Percentiles rank a stretch among this genome's conserved stretches.
phyloP scores from a whole-genome alignment of 108 stramenopile genomes.

The Cyclotella sp. region DNA sequence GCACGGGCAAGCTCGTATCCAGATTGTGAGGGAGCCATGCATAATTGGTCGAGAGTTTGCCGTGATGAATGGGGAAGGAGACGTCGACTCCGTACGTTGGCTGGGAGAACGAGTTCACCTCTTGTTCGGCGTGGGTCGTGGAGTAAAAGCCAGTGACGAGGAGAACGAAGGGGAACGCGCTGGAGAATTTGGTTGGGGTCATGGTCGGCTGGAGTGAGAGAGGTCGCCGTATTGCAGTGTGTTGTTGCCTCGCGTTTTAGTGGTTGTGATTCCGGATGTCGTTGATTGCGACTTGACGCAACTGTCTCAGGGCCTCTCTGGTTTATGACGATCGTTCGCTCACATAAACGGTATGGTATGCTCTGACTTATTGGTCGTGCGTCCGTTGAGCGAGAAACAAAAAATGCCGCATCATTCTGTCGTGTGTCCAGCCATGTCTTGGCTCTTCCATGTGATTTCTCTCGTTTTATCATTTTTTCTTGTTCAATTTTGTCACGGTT shows the following conservation, averaged over 20 bases:
- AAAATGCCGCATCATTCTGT: too few relatives aligned
- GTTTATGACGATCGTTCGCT: background rate
- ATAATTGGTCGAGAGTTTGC: slow-evolving; percentile 67
- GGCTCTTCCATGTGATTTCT: too few relatives aligned
- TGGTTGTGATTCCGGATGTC: too few relatives aligned
- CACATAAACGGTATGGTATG: background rate
- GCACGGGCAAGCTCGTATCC: slow-evolving; percentile 52
- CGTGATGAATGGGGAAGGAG: slow-evolving; percentile 83
- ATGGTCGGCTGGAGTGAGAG: background rate
- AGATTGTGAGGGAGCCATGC: slow-evolving; percentile 85
- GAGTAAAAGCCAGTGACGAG: background rate
- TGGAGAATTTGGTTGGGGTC: background rate
- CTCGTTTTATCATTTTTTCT: too few relatives aligned
- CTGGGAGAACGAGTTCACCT: slow-evolving; percentile 34
- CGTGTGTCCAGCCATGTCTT: too few relatives aligned
- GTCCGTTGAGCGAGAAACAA: background rate
- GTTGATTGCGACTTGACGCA: too few relatives aligned
- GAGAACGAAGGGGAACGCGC: background rate
- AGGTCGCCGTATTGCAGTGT: background rate
- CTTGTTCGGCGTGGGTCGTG: slow-evolving; percentile 11
- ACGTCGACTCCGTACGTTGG: slow-evolving; percentile 85
- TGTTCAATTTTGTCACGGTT: too few relatives aligned
- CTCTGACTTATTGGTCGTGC: background rate
- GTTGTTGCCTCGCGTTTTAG: background rate
- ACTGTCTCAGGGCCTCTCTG: too few relatives aligned